Evolutionary conservation across 345 rosid genomes (phyloP), one percentile per base, ranked within the genome.

Genomic region (thale cress (Arabidopsis thaliana)): DNA sequence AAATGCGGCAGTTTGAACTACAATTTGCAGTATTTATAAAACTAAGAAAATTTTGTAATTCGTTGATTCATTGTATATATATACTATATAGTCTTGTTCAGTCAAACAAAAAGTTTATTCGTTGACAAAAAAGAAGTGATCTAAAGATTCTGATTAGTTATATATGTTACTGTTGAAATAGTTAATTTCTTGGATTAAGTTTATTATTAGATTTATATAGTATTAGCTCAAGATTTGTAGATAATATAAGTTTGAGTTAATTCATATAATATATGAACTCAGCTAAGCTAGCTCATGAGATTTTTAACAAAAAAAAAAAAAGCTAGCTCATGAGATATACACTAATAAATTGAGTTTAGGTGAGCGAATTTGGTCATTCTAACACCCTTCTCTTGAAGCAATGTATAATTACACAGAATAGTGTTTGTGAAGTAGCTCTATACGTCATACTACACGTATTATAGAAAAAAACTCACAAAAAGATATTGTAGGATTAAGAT

Each of bases 341-440:
- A 16, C 20, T 16, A 16, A 16, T 16, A 41, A 28, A 42, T 13
- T 42, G 6, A 42, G 48, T 42, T 42, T 42, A 42, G 16, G 48
- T 42, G 48, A 12, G 46, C 46, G 46, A 13, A 13, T 42, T 12
- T 42, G 16, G n/a, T 42, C 46, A 42, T 13, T 42, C 4, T 42
- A 5, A 28, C 32, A 42, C 46, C 46, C 46, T 42, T 42, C 0
- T 4, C 12, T 42, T 1, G 6, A 42, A 42, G 7, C 20, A 14
- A 4, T 13, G 48, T 13, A 44, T 7, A 7, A 1, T 4, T n/a
- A 23, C 12, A 40, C 42, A 8, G 25, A 37, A 24, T 38, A 64
- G 50, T 56, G 16, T 46, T 8, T 65, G 42, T 74, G 52, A 48
- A 25, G 67, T 74, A 65, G 4, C 8, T 55, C 20, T 33, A 55